Percentiles rank a stretch among this genome's conserved stretches.
phyloP scores from a whole-genome alignment of 768 basidiomycete species.

The Stropharia rugosoannulata region DNA sequence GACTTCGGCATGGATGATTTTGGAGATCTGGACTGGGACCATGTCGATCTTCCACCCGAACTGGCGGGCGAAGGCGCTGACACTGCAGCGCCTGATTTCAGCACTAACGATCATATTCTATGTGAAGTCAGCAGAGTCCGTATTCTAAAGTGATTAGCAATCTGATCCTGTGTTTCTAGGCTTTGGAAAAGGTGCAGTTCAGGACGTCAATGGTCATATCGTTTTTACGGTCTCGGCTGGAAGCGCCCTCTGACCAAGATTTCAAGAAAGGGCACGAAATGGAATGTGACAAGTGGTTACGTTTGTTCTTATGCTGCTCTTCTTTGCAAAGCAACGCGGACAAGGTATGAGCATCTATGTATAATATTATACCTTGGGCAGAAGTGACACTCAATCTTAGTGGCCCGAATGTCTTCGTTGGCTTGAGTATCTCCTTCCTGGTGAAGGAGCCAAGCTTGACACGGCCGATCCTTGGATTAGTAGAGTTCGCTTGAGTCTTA shows the following conservation, averaged over 20 bases:
- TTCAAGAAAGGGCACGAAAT: constrained; percentile 4
- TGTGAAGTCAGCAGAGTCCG: constrained; percentile 6
- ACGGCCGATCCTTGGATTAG: constrained; percentile 38
- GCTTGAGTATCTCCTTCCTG: neutral
- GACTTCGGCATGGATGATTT: constrained; percentile 63
- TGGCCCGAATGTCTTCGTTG: constrained; percentile 7
- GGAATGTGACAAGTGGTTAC: constrained; percentile 58
- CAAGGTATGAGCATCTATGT: constrained; percentile 20
- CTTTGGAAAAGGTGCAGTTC: neutral
- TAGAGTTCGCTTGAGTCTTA: constrained; percentile 63
- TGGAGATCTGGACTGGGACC: constrained; percentile 57
- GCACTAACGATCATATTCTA: constrained; percentile 4
- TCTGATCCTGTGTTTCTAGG: neutral
- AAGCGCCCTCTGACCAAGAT: constrained; percentile 3
- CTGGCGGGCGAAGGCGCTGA: constrained; percentile 17
- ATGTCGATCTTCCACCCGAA: constrained; percentile 53
- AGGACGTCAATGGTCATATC: neutral
- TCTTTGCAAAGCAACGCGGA: constrained; percentile 43
- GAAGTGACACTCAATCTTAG: neutral
- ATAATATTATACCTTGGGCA: neutral
- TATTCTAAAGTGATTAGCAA: neutral
- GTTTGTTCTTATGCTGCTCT: constrained; percentile 75
- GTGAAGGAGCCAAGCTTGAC: neutral
- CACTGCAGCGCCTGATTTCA: neutral
- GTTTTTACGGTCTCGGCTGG: neutral